Conservation (phyloP, 805 yeast species). For the Groenewaldozyma salmanticensis region DNA sequence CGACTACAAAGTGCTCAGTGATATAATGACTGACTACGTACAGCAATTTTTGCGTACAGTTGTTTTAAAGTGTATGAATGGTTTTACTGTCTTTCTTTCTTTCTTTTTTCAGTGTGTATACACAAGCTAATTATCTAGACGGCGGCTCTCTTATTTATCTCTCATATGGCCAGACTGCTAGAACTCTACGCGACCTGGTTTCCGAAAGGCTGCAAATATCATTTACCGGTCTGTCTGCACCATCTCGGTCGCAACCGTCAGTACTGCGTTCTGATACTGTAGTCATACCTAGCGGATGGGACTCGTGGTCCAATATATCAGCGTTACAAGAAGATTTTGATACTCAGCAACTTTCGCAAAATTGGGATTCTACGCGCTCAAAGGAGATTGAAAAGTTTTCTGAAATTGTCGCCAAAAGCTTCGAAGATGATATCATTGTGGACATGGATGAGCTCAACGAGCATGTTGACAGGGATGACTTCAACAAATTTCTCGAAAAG, state of each 20-base stretch:
- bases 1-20: no score
- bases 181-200: conserved; percentile 4
- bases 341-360: conserved; percentile 12
- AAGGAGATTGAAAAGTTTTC: neutral
- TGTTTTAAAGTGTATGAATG: conserved; percentile 12
- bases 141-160: conserved; percentile 9
- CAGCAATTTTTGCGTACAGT: conserved; percentile 24
- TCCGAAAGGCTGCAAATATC: conserved; percentile 18
- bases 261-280: conserved; percentile 18
- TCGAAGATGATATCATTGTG: neutral
- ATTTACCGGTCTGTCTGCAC: conserved; percentile 9
- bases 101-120: no score
- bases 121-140: no score
- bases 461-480: conserved; percentile 13
- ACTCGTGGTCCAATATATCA: conserved; percentile 23
- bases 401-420: conserved; percentile 1
- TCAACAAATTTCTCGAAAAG: conserved; percentile 15
- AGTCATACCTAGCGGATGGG: conserved; percentile 29
- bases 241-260: conserved; percentile 11
- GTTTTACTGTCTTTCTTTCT: no score
- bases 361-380: conserved; percentile 17
- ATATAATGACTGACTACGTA: conserved; percentile 20
- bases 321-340: conserved; percentile 20
- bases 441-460: neutral
- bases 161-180: conserved; percentile 6